Base-by-base conservation (phyloP, 2,329 filamentous ascomycete species). In the Coniochaeta sp. region DNA sequence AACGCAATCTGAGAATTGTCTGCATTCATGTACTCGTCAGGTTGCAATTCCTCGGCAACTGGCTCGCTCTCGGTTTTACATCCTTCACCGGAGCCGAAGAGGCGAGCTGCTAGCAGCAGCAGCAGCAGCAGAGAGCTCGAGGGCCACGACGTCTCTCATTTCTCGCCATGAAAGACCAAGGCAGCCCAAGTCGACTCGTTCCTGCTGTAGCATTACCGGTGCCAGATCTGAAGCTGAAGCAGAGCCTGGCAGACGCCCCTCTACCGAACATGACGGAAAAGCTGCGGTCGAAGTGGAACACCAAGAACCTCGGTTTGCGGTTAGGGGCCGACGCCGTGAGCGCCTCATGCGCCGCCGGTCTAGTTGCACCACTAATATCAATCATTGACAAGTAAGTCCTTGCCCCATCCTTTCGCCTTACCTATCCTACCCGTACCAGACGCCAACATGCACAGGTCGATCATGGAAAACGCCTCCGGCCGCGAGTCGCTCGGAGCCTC, bases 341-440 rank as follows among this genome's bases (percentile, higher is more conserved):
- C 67, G 92, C 91, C 1, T 81, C 83, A 1, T 82, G 84, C 54
- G 90, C 92, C 12, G 91, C 89, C 1, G 83, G 82, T 7, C 77
- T 95, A 62, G 89, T 96, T 55, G 91, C 92, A 59, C 92, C 93
- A 1, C 71, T 96, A 42, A 93, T 96, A 64, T 89, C 89, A 40
- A 88, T 95, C 65, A 95, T 97, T 74, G 92, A 96, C 74, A 86
- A 89, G 89, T 93, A 77, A 62, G 77, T 68, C 22, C 28, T 54
- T 52, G 22, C 19, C n/a, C 59, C 52, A 4, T 38, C 58, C 44
- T 38, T 28, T 42, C 55, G n/a, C 52, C 30, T 52, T 50, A 62
- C 50, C 6, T 17, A 3, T 22, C 42, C 24, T 19, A 17, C 42
- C 42, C 3, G 7, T 22, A 12, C 19, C 58, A 58, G 24, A 28